phyloP scores from a whole-genome alignment of 352 stramenopile genomes.

The Phytophthora podocarpi region DNA sequence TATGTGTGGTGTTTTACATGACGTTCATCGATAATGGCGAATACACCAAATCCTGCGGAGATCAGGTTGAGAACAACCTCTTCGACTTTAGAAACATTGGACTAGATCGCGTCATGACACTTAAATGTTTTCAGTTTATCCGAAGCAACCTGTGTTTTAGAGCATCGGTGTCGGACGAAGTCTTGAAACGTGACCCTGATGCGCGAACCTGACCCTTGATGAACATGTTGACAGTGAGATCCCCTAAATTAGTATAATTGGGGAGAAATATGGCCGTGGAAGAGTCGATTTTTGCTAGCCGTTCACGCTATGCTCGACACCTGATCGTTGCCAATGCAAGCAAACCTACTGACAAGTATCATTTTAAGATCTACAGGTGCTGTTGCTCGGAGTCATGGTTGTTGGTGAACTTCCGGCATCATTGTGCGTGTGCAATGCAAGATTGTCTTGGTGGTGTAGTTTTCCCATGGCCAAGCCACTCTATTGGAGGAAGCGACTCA shows the following conservation, averaged over 20 bases:
- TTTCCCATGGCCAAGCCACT: no score
- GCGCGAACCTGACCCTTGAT: background rate
- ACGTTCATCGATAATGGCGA: background rate
- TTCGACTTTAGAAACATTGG: no score
- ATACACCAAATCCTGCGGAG: background rate
- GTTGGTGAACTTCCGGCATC: background rate
- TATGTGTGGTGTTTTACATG: constrained; percentile 1
- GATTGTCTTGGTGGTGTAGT: background rate
- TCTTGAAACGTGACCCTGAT: background rate
- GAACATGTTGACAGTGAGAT: background rate
- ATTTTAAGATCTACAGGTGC: constrained; percentile 7
- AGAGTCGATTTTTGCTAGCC: constrained; percentile 2
- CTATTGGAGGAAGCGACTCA: background rate
- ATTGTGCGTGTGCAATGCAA: background rate
- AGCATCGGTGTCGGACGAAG: background rate
- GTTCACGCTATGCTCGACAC: background rate
- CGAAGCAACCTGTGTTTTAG: constrained; percentile 1
- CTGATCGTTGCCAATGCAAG: background rate
- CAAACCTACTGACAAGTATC: constrained; percentile 5
- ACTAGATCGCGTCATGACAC: no score
- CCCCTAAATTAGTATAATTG: background rate
- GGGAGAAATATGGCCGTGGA: constrained; percentile 7
- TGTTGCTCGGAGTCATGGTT: constrained; percentile 7
- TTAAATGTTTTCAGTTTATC: no score
- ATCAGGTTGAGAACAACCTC: no score